These are phyloP conservation scores for Stephania japonica DNA, from an alignment of 164 flowering plant species.

Conservation along the genomic window DNA sequence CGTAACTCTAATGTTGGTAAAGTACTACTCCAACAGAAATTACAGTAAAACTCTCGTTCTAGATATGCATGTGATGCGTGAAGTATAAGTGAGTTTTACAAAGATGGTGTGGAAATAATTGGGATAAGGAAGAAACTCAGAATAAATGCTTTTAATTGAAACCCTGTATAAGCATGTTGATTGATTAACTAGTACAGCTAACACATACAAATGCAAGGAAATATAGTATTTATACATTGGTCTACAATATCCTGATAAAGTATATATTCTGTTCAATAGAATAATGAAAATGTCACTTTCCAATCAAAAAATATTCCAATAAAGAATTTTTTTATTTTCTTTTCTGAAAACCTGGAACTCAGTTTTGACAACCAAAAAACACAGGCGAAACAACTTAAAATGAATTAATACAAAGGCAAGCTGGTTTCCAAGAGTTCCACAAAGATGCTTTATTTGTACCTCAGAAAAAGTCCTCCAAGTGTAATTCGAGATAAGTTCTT, in stretches of 20 bases:
- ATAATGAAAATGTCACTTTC: not conserved
- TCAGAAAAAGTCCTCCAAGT: constrained; percentile 79
- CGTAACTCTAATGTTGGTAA: not conserved
- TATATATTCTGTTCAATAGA: no score
- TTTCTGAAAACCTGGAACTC: no score
- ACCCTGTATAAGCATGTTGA: not conserved
- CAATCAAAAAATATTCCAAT: not conserved
- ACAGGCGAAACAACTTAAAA: not conserved
- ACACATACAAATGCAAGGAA: not conserved
- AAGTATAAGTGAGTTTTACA: not conserved
- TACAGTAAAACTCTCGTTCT: not conserved
- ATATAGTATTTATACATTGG: not conserved
- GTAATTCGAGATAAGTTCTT: constrained; percentile 56
- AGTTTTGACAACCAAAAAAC: not conserved
- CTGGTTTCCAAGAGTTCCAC: not conserved
- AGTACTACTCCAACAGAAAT: not conserved
- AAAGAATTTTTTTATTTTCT: no score
- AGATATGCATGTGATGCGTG: not conserved
- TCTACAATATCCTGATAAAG: not conserved
- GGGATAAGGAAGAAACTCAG: not conserved
- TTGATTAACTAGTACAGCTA: not conserved
- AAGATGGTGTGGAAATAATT: not conserved
- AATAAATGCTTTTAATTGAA: not conserved
- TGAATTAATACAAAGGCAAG: not conserved
- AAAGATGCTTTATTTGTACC: constrained; percentile 32